Evolutionary conservation across 148 eudicot genomes (phyloP).

Genomic region (Vaccinium myrtillus): DNA sequence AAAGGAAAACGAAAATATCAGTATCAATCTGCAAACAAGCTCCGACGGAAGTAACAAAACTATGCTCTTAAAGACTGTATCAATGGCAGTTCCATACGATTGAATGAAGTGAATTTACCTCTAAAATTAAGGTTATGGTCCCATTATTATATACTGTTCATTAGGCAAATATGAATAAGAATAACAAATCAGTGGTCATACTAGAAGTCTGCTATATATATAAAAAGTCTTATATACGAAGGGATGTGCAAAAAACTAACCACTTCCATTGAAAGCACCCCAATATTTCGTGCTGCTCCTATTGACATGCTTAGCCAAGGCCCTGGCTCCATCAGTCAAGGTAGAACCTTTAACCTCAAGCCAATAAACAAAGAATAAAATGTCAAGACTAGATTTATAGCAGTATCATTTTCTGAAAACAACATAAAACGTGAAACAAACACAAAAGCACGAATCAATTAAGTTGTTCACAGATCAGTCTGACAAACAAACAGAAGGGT

Average conservation of each 20-base stretch:
- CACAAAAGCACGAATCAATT: neutral
- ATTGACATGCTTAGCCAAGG: slow-evolving; percentile 76
- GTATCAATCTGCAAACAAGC: neutral
- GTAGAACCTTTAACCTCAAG: slow-evolving; percentile 69
- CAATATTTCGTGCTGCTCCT: slow-evolving; percentile 64
- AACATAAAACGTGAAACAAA: neutral
- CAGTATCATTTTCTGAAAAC: neutral
- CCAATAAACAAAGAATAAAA: slow-evolving; percentile 19
- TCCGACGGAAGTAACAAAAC: neutral
- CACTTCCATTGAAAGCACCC: slow-evolving; percentile 66
- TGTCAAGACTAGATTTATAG: neutral
- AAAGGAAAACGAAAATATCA: neutral
- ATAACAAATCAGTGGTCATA: neutral
- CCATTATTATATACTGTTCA: neutral
- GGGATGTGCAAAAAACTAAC: slow-evolving; percentile 36
- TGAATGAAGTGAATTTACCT: neutral
- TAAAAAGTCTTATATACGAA: neutral
- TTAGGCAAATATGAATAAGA: neutral
- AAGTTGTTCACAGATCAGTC: neutral
- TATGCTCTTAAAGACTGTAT: neutral
- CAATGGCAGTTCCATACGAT: neutral
- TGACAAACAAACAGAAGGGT: neutral
- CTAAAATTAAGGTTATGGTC: neutral
- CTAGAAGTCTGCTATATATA: neutral
- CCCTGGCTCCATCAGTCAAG: slow-evolving; percentile 85